A percentile compares a stretch with the other conserved stretches of the same genome.
Conservation (phyloP, 164 flowering plant genomes). For the Vitis amurensis region DNA sequence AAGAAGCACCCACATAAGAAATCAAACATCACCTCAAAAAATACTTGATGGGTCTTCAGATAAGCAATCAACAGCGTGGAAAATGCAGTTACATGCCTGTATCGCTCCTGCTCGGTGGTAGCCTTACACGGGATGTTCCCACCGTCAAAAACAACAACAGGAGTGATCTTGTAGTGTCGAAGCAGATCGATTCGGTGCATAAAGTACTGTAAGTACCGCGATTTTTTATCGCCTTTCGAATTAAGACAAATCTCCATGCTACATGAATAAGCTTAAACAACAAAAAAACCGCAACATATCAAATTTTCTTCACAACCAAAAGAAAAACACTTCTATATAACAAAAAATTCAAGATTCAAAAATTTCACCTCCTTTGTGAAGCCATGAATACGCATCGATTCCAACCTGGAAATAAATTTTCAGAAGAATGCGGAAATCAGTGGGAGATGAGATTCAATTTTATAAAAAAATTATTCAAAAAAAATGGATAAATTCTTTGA, state of each 20-base stretch:
- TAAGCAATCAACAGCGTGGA: background rate
- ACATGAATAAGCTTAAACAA: conserved; percentile 75
- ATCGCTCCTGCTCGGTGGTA: conserved; percentile 55
- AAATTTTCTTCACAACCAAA: background rate
- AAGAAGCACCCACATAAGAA: conserved; percentile 4
- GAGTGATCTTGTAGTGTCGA: conserved; percentile 58
- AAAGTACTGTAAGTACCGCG: conserved; percentile 58
- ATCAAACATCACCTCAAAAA: background rate
- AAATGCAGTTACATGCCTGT: conserved; percentile 39
- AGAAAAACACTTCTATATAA: background rate
- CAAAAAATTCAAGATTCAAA: background rate
- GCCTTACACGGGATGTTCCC: conserved; percentile 69
- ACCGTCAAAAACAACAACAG: conserved; percentile 89
- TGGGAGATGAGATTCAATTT: background rate
- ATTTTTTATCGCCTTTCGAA: conserved; percentile 46
- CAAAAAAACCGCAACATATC: background rate
- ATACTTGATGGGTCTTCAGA: background rate
- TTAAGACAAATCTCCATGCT: conserved; percentile 79
- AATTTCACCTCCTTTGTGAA: conserved; percentile 85
- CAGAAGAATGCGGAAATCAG: background rate
- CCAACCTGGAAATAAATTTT: conserved; percentile 56
- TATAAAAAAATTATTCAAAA: background rate
- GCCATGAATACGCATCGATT: conserved; percentile 92
- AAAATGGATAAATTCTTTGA: background rate
- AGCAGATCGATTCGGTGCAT: conserved; percentile 86